Conservation (phyloP, 305 asterid species). For the Stenogyne calaminthoides region DNA sequence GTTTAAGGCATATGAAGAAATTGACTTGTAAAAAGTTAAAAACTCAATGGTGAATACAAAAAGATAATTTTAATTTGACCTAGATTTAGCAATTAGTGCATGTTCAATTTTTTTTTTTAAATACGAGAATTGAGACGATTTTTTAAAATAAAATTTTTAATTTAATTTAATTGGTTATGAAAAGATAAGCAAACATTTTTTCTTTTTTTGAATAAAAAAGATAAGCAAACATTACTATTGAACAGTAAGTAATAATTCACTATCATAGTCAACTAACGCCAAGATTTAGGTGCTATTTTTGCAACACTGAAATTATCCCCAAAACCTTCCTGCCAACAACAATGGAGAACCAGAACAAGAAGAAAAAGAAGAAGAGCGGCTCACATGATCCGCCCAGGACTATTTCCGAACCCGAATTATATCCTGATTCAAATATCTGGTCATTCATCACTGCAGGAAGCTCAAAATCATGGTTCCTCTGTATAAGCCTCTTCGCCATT, state of each 20-base stretch:
- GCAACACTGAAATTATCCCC: neutral
- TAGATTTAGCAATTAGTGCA: no score
- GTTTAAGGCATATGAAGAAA: no score
- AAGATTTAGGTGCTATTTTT: neutral
- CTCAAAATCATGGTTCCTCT: constrained; percentile 54
- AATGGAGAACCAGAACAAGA: constrained; percentile 33
- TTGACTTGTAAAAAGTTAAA: no score
- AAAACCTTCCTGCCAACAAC: constrained; percentile 20
- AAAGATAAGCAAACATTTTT: no score
- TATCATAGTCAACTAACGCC: neutral
- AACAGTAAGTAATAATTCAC: neutral
- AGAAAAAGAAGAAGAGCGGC: constrained; percentile 46
- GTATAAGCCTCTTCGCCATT: constrained; percentile 73
- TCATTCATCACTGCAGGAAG: constrained; percentile 52
- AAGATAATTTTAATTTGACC: no score
- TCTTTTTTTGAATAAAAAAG: no score
- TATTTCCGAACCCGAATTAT: constrained; percentile 27
- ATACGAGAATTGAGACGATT: no score
- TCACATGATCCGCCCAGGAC: constrained; percentile 28
- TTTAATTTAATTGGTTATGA: no score
- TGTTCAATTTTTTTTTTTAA: no score
- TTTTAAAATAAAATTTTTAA: no score
- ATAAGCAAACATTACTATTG: neutral
- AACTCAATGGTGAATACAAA: no score
- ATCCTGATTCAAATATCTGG: constrained; percentile 43